Conservation (phyloP, 108 stramenopile genomes). For the Cyclotella distinguenda region DNA sequence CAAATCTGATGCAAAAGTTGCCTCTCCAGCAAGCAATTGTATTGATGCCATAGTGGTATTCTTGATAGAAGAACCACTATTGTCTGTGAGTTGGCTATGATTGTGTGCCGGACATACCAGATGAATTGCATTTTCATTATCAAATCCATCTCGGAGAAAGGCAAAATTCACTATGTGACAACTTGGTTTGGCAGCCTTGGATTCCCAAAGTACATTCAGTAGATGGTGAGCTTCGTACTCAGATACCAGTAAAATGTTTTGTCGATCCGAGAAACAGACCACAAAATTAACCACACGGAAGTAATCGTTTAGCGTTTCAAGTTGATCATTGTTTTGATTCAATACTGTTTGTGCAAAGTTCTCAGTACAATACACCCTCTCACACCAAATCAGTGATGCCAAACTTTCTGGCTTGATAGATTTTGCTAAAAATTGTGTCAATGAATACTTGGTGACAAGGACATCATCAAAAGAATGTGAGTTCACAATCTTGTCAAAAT, state of each 20-base stretch:
- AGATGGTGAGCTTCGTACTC: slow-evolving; percentile 47
- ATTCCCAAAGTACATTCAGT: slow-evolving; percentile 22
- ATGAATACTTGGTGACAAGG: background rate
- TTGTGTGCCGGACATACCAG: too few relatives aligned
- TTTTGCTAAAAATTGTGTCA: slow-evolving; percentile 1
- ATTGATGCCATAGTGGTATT: too few relatives aligned
- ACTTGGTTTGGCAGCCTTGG: too few relatives aligned
- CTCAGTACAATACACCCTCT: slow-evolving; percentile 17
- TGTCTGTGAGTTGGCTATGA: too few relatives aligned
- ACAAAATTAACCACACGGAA: slow-evolving; percentile 42
- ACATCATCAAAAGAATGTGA: background rate
- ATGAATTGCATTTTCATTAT: background rate
- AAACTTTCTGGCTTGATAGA: background rate
- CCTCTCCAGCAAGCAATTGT: too few relatives aligned
- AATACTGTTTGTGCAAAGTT: slow-evolving; percentile 30
- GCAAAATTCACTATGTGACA: background rate
- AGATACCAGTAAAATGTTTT: slow-evolving; percentile 29
- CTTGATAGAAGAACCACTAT: too few relatives aligned
- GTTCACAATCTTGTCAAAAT: slow-evolving; percentile 4
- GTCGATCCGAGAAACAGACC: slow-evolving; percentile 25
- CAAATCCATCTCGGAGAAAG: background rate
- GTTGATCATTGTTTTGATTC: background rate
- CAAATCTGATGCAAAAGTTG: too few relatives aligned
- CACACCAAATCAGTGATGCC: slow-evolving; percentile 9
- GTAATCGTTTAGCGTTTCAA: too few relatives aligned